Evolutionary conservation across 2,329 filamentous ascomycete species (phyloP).

Genomic region (Trichoderma koningiopsis): DNA sequence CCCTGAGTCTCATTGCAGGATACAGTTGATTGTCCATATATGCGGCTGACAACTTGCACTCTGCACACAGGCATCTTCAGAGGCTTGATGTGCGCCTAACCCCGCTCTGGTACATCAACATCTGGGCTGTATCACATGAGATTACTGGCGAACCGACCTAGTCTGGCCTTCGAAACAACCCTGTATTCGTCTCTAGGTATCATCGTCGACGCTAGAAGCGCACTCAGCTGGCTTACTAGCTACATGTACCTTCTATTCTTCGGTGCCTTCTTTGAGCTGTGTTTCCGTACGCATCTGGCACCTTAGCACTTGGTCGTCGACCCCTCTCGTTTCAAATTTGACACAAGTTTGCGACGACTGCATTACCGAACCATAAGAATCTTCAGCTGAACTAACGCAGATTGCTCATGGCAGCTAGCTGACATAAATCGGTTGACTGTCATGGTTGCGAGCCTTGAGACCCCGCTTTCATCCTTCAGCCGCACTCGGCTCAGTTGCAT

Average conservation of each 20-base stretch:
- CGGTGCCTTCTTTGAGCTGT: neutral
- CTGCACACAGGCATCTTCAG: neutral
- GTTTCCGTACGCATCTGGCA: neutral
- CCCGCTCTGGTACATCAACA: neutral
- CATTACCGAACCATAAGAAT: neutral
- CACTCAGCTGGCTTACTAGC: neutral
- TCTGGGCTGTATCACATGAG: neutral
- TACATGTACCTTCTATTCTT: neutral
- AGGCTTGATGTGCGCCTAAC: neutral
- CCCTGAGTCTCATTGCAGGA: neutral
- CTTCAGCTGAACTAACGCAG: neutral
- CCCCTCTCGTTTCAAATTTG: neutral
- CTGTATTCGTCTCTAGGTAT: neutral
- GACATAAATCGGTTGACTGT: neutral
- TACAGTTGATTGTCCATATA: neutral
- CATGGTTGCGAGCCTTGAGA: neutral
- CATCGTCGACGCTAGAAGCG: neutral
- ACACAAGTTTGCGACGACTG: neutral
- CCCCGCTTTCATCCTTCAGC: conserved; percentile 14
- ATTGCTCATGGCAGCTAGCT: neutral
- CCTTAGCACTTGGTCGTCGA: neutral
- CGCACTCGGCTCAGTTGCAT: neutral
- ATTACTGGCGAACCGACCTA: neutral
- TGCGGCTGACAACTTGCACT: neutral
- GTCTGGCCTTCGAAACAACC: neutral